Percentiles rank a stretch among this genome's conserved stretches.
Evolutionary conservation across 1,139 yeast genomes (phyloP).

Genomic region (Magnusiomyces suaveolens): DNA sequence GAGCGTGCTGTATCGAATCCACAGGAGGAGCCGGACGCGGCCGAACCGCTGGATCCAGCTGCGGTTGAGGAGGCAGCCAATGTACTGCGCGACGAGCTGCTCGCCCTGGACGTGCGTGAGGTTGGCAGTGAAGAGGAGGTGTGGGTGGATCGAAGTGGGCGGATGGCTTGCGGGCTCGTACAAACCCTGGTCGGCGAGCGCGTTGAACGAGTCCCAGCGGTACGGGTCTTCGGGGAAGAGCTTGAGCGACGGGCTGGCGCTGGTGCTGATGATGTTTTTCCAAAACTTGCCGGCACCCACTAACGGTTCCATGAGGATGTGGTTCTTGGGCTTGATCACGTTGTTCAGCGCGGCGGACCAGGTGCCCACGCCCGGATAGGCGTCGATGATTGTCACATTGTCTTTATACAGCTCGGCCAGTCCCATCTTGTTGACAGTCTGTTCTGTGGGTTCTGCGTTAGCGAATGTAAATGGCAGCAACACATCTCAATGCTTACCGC

Average conservation of each 20-base stretch:
- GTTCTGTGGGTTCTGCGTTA: too few species aligned
- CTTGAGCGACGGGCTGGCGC: background rate
- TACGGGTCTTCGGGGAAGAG: conserved; percentile 42
- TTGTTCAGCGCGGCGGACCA: conserved; percentile 43
- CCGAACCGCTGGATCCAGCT: conserved; percentile 76
- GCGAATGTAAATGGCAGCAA: too few species aligned
- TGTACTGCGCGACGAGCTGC: conserved; percentile 65
- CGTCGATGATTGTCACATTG: conserved; percentile 51
- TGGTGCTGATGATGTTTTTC: conserved; percentile 9
- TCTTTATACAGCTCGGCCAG: conserved; percentile 32
- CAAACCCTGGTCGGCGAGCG: conserved; percentile 37
- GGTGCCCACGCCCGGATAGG: conserved; percentile 48
- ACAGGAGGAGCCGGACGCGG: conserved; percentile 56
- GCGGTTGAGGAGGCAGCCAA: conserved; percentile 54
- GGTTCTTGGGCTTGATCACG: conserved; percentile 48
- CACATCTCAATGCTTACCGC: conserved; percentile 13
- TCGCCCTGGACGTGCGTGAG: conserved; percentile 54
- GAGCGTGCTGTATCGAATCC: conserved; percentile 53
- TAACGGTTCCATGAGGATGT: conserved; percentile 48
- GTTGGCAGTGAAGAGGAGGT: conserved; percentile 57
- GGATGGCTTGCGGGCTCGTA: conserved; percentile 37
- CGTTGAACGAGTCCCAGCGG: conserved; percentile 51
- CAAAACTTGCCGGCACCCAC: conserved; percentile 31
- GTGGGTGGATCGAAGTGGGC: conserved; percentile 45
- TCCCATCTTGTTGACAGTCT: conserved; percentile 15